phyloP scores from a whole-genome alignment of 1,139 yeast species.

The Insectozyma bohioensis region DNA sequence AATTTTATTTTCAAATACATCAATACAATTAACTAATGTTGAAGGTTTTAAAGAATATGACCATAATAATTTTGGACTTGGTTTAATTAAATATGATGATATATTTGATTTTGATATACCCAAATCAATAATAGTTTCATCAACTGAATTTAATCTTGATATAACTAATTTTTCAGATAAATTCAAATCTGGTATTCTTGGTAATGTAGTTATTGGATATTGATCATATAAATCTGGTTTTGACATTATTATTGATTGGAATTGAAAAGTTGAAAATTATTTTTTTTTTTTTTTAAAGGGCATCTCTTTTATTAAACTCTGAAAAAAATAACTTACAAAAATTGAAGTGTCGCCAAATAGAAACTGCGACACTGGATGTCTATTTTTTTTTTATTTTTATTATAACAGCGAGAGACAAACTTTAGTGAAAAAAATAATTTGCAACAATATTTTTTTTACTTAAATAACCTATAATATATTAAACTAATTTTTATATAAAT shows the following conservation, averaged over 20 bases:
- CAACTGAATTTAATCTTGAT: conserved; percentile 26
- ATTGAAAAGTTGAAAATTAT: no score
- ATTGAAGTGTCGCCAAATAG: no score
- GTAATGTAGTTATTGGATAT: conserved; percentile 40
- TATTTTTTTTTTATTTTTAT: no score
- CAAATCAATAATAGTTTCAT: conserved; percentile 43
- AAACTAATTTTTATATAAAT: no score
- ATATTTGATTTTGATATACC: conserved; percentile 80
- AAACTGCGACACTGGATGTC: no score
- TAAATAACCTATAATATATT: no score
- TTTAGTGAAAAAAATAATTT: no score
- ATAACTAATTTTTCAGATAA: conserved; percentile 31
- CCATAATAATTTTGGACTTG: conserved; percentile 80
- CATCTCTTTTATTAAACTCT: no score
- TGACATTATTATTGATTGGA: no score
- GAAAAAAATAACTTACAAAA: no score
- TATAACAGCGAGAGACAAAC: no score
- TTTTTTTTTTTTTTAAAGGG: conserved; percentile 2
- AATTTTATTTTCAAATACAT: conserved; percentile 18
- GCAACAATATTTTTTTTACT: no score
- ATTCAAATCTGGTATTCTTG: conserved; percentile 38
- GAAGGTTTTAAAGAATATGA: conserved; percentile 70
- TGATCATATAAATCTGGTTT: conserved; percentile 13
- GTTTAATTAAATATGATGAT: conserved; percentile 68
- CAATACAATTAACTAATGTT: conserved; percentile 47